phyloP scores from a whole-genome alignment of 495 filamentous ascomycete species.

The Lasiosphaeria ovina region DNA sequence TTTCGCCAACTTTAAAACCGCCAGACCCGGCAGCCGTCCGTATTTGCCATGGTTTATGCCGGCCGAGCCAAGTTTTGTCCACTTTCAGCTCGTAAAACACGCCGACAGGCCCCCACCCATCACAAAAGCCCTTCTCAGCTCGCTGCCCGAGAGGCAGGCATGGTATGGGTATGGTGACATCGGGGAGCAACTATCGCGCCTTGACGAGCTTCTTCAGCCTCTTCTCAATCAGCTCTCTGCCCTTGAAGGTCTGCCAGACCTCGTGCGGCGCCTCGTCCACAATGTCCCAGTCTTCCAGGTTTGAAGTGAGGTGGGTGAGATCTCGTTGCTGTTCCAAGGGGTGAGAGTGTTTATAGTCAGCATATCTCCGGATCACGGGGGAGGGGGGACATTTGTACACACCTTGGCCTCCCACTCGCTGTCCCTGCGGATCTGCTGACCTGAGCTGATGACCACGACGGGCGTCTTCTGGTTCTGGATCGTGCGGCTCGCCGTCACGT shows the following conservation, averaged over 20 bases:
- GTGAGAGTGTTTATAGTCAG: background rate
- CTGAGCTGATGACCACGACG: constrained; percentile 79
- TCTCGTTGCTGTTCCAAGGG: constrained; percentile 60
- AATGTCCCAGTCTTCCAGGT: constrained; percentile 80
- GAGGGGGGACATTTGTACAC: constrained; percentile 1
- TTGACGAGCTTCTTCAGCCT: constrained; percentile 53
- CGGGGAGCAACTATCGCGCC: background rate
- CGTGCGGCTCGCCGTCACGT: constrained; percentile 69
- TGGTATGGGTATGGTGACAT: too few relatives aligned
- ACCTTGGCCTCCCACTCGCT: constrained; percentile 67
- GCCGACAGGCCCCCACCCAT: too few relatives aligned
- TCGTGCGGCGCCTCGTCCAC: constrained; percentile 82
- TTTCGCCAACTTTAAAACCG: too few relatives aligned
- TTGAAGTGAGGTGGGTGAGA: constrained; percentile 71
- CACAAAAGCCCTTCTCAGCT: too few relatives aligned
- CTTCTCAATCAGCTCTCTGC: constrained; percentile 59
- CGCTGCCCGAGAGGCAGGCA: too few relatives aligned
- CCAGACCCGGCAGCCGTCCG: too few relatives aligned
- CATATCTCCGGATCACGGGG: background rate
- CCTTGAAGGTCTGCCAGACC: constrained; percentile 72
- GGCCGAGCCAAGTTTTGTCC: too few relatives aligned
- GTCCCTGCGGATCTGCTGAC: constrained; percentile 52
- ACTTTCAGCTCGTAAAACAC: too few relatives aligned
- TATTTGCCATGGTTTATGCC: too few relatives aligned
- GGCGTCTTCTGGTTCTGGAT: constrained; percentile 75